These are phyloP conservation scores for Dryadomyces quercivorus DNA, from an alignment of 2,329 filamentous ascomycete genomes.

Conservation along the genomic window DNA sequence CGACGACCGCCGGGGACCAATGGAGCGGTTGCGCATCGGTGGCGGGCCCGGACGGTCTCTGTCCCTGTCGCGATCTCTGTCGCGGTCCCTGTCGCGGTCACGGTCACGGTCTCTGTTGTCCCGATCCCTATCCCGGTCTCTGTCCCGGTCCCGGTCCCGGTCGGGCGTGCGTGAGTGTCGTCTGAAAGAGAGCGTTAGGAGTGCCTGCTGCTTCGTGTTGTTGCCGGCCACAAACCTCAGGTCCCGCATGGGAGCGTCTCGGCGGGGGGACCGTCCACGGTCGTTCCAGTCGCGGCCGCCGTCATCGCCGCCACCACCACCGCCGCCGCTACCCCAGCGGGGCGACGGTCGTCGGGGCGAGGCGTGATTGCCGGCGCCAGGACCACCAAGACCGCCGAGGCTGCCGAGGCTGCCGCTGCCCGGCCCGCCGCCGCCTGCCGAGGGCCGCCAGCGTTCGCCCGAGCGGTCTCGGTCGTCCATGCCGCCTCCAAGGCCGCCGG, in stretches of 20 bases:
- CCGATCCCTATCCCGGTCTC: conserved; percentile 17
- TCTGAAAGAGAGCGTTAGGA: conserved; percentile 18
- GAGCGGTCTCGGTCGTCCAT: too few species aligned
- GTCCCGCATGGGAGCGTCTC: conserved; percentile 26
- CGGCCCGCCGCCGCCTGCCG: not conserved
- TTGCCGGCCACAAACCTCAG: conserved; percentile 11
- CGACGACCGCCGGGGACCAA: conserved; percentile 23
- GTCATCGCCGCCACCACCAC: conserved; percentile 23
- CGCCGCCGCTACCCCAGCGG: conserved; percentile 28
- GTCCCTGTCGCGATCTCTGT: conserved; percentile 19
- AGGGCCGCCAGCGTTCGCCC: too few species aligned
- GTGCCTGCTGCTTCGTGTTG: too few species aligned
- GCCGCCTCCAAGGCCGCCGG: not conserved
- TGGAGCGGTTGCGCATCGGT: conserved; percentile 12
- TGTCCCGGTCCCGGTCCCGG: conserved; percentile 8
- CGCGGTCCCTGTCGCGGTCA: conserved; percentile 18
- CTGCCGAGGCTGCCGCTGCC: too few species aligned
- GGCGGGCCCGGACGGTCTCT: conserved; percentile 20
- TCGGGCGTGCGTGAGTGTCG: conserved; percentile 45
- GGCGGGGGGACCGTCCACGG: conserved; percentile 25
- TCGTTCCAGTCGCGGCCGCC: conserved; percentile 11
- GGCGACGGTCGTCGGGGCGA: conserved; percentile 20
- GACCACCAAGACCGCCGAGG: too few species aligned
- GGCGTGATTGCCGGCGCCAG: too few species aligned
- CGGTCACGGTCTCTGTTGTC: conserved; percentile 20